A percentile compares a stretch with the other conserved stretches of the same genome.
These are phyloP conservation scores for Pythium rishiriense DNA, from an alignment of 352 stramenopile species.

Conservation along the genomic window DNA sequence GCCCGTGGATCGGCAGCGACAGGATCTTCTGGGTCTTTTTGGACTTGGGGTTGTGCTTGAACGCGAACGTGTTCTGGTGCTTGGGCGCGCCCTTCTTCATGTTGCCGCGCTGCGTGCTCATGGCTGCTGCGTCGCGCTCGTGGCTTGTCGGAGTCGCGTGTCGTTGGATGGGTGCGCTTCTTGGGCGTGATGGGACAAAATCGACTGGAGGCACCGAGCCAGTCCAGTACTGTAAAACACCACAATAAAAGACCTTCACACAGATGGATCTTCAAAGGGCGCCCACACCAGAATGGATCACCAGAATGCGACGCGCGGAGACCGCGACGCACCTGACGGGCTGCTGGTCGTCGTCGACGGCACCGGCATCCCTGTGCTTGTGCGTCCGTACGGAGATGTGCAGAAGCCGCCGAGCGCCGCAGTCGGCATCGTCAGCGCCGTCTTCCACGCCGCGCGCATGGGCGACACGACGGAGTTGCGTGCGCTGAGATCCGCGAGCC, in stretches of 20 bases:
- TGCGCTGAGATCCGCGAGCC: conserved; percentile 32
- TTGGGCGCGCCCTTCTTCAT: conserved; percentile 88
- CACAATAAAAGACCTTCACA: not conserved
- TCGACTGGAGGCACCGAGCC: not conserved
- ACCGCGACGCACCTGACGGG: conserved; percentile 23
- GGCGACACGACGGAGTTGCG: conserved; percentile 21
- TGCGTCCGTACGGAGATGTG: conserved; percentile 45
- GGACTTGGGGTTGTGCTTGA: conserved; percentile 98
- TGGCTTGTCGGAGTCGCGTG: not conserved
- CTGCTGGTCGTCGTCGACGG: conserved; percentile 50
- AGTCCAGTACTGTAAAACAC: conserved; percentile 1
- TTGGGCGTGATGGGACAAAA: not conserved
- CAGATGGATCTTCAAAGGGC: conserved; percentile 9
- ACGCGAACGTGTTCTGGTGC: conserved; percentile 98
- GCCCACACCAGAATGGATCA: conserved; percentile 28
- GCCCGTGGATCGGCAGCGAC: conserved; percentile 87
- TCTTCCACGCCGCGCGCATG: conserved; percentile 46
- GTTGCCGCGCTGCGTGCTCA: conserved; percentile 87
- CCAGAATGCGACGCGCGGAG: not conserved
- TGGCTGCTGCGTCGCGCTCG: conserved; percentile 25
- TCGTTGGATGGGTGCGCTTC: conserved; percentile 8
- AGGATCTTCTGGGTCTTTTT: conserved; percentile 97
- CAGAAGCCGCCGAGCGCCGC: conserved; percentile 44
- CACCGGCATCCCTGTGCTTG: conserved; percentile 52
- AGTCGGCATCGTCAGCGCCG: conserved; percentile 45